A percentile compares a stretch with the other conserved stretches of the same genome.
Evolutionary conservation across 2,329 filamentous ascomycete genomes (phyloP).

Genomic region (Leptosphaerulina australis): DNA sequence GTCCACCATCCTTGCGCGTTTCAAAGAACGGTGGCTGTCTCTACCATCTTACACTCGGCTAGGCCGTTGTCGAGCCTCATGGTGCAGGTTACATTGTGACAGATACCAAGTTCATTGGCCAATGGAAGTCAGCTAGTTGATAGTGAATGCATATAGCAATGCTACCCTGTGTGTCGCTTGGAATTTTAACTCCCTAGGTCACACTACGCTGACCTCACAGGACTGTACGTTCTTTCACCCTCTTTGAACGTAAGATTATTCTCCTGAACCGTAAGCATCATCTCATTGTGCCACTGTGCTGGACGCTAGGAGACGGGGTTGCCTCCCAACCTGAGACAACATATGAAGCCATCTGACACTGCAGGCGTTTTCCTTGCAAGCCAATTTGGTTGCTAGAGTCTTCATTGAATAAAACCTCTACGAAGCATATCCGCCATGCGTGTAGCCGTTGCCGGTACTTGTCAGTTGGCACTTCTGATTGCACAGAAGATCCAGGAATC

Average conservation of each 20-base stretch:
- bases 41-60: conserved; percentile 17
- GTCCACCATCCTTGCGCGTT: conserved; percentile 23
- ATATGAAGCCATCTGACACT: not conserved
- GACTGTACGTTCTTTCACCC: conserved; percentile 29
- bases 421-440: conserved; percentile 57
- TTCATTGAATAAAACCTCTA: not conserved
- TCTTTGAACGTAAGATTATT: conserved; percentile 20
- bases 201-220: conserved; percentile 18
- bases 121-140: not conserved
- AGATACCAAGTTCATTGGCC: conserved; percentile 27
- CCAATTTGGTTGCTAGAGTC: not conserved
- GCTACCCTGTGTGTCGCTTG: not conserved
- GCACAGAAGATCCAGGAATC: conserved; percentile 64
- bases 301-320: conserved; percentile 4
- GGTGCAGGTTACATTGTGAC: conserved; percentile 17
- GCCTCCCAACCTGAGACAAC: too few relatives aligned
- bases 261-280: conserved; percentile 41
- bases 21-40: conserved; percentile 33
- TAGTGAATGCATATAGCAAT: conserved; percentile 4
- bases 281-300: conserved; percentile 24
- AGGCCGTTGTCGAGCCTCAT: conserved; percentile 16
- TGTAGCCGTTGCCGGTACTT: conserved; percentile 67
- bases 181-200: conserved; percentile 8
- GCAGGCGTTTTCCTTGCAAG: not conserved
- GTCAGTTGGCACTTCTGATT: conserved; percentile 64